Percentiles rank a stretch among this genome's conserved stretches.
These are phyloP conservation scores for Friedmanniomyces simplex DNA, from an alignment of 495 filamentous ascomycete species.

Conservation along the genomic window DNA sequence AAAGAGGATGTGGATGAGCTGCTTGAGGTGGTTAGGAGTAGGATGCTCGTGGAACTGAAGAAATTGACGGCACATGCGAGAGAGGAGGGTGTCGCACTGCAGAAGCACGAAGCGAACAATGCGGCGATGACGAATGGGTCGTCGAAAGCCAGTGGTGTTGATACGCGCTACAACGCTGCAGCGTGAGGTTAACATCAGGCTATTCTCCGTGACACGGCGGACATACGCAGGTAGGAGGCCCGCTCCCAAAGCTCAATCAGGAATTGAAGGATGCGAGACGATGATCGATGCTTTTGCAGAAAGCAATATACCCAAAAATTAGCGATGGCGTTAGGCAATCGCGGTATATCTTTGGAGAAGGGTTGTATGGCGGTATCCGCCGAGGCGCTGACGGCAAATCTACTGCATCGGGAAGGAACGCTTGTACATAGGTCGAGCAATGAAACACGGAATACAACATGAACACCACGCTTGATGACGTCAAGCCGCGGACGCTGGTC, in stretches of 20 bases:
- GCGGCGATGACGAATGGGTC: neutral
- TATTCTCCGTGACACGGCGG: no score
- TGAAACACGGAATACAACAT: neutral
- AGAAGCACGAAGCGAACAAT: conserved; percentile 3
- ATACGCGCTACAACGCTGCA: conserved; percentile 11
- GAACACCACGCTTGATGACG: neutral
- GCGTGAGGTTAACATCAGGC: neutral
- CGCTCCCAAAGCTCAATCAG: neutral
- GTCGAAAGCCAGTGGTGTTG: conserved; percentile 11
- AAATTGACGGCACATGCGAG: conserved; percentile 40
- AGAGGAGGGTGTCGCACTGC: conserved; percentile 16
- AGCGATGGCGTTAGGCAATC: neutral
- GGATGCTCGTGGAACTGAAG: conserved; percentile 70
- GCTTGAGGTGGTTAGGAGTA: conserved; percentile 54
- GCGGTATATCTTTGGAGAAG: no score
- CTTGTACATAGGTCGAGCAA: neutral
- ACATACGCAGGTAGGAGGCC: neutral
- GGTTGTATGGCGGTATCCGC: neutral
- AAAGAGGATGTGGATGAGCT: conserved; percentile 73
- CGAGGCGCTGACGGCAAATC: neutral
- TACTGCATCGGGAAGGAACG: neutral
- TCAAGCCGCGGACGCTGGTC: neutral
- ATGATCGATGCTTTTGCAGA: neutral
- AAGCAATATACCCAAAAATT: neutral
- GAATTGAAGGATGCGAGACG: neutral